Evolutionary conservation across 1,284 basidiomycete species (phyloP), one percentile per base, ranked within the genome.

Genomic region (Rhodotorula sp.): DNA sequence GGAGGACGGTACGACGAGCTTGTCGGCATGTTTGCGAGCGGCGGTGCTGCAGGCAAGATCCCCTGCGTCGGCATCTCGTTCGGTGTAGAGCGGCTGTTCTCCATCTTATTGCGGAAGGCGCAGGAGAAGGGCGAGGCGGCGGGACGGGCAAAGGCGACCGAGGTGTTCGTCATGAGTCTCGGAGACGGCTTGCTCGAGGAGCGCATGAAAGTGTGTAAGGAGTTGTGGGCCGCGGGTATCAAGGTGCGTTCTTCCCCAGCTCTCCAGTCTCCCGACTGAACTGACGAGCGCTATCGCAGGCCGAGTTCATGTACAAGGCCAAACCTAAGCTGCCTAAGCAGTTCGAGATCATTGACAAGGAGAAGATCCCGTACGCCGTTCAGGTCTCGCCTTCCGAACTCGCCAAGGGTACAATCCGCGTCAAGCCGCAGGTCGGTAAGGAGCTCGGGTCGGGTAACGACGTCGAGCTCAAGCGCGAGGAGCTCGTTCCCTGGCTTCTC

Each of bases 1-100:
- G 96, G 96, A 26, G 95, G 96, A 20, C 86, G 95, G 56, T 99
- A 99, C 83, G 95, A 99, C 83, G 89, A 91, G 74, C 88, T 99
- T n/a, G 95, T 99, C 2, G 90, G 91, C 59, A 88, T 94, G 84
- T 97, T 99, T 82, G 86, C 88, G 28, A 85, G 90, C 10, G 89
- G 91, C 87, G 80, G 73, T 48, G 60, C 79, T 76, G 51, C 71
- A 18, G 75, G 75, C 24, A 82, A 84, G 11, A 86, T 95, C 64
- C 95, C 94, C 0, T 99, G 96, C 80, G 88, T 99, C 18, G 95
- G 96, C 30, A 87, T 98, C 46, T 91, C 88, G 72, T 90, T 99
- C 74, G 96, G 96, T 34, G 85, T 99, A 61, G 96, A 99, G 82
- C 84, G 96, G n/a, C 89, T 99, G 69, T 99, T 97, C 79, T 90